Conservation (phyloP, 2,329 filamentous ascomycete species). For the Chrysosporium queenslandicum region DNA sequence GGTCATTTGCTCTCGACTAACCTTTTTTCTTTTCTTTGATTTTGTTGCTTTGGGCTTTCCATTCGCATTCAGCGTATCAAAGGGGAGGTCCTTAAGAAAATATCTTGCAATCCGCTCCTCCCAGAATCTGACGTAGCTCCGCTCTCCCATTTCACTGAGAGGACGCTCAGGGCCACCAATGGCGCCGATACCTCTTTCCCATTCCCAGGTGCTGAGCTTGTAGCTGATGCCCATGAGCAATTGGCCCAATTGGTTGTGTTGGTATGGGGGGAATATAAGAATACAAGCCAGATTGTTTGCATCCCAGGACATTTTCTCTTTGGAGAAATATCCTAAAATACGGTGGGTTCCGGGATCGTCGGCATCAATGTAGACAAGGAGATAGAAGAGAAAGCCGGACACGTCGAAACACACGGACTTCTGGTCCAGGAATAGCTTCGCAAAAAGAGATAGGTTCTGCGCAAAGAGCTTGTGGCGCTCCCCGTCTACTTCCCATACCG, state of each 20-base stretch:
- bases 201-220: constrained; percentile 73
- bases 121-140: constrained; percentile 80
- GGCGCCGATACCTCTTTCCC: constrained; percentile 42
- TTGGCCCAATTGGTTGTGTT: constrained; percentile 76
- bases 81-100: constrained; percentile 31
- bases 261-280: constrained; percentile 89
- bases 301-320: constrained; percentile 98
- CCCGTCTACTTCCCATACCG: constrained; percentile 87
- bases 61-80: constrained; percentile 20
- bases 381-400: constrained; percentile 85
- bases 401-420: constrained; percentile 99
- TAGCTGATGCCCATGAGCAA: constrained; percentile 90
- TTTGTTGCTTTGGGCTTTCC: not conserved
- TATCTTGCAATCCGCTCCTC: constrained; percentile 69
- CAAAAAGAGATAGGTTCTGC: constrained; percentile 90
- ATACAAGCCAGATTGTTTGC: constrained; percentile 97
- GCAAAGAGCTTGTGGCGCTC: constrained; percentile 81
- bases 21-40: constrained; percentile 34
- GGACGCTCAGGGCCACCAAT: constrained; percentile 92
- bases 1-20: constrained; percentile 45
- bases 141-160: constrained; percentile 71
- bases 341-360: constrained; percentile 37
- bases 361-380: constrained; percentile 64
- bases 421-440: constrained; percentile 94
- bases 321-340: constrained; percentile 94